A percentile compares a stretch with the other conserved stretches of the same genome.
phyloP scores from a whole-genome alignment of 1,139 yeast genomes.

The Blastobotrys elegans region DNA sequence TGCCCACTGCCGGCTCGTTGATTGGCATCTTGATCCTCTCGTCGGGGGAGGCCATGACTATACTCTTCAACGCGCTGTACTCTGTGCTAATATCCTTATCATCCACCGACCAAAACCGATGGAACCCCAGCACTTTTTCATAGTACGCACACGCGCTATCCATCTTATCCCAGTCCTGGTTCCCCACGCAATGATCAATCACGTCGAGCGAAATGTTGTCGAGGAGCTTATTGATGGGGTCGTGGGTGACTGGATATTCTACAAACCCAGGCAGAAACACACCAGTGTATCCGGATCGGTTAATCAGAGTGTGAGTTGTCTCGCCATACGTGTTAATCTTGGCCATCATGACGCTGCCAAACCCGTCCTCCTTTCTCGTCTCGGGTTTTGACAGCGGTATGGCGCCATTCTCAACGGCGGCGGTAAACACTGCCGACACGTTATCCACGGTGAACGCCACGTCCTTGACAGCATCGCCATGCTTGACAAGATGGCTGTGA shows the following conservation, averaged over 20 bases:
- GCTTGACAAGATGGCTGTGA: constrained; percentile 40
- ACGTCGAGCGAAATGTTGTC: constrained; percentile 39
- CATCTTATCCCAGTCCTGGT: constrained; percentile 69
- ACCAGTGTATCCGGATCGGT: constrained; percentile 38
- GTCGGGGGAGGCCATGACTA: constrained; percentile 69
- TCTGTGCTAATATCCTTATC: constrained; percentile 67
- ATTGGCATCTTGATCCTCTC: constrained; percentile 72
- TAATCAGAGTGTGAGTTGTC: constrained; percentile 62
- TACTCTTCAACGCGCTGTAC: constrained; percentile 62
- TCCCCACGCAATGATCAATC: constrained; percentile 79
- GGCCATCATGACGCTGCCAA: constrained; percentile 53
- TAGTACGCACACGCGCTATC: constrained; percentile 52
- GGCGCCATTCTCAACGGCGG: constrained; percentile 55
- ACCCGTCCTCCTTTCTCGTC: constrained; percentile 38
- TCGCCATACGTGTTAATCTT: constrained; percentile 58
- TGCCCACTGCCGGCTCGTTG: constrained; percentile 73
- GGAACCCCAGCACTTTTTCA: constrained; percentile 62
- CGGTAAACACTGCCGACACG: constrained; percentile 41
- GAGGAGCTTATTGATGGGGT: constrained; percentile 25
- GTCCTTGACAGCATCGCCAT: constrained; percentile 77
- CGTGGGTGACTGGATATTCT: constrained; percentile 12
- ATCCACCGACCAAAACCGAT: constrained; percentile 79
- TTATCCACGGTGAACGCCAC: constrained; percentile 57
- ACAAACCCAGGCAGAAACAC: constrained; percentile 56
- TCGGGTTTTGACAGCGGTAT: constrained; percentile 43